Conservation (phyloP, 1,284 basidiomycete genomes). For the Rhodotorula sp. region DNA sequence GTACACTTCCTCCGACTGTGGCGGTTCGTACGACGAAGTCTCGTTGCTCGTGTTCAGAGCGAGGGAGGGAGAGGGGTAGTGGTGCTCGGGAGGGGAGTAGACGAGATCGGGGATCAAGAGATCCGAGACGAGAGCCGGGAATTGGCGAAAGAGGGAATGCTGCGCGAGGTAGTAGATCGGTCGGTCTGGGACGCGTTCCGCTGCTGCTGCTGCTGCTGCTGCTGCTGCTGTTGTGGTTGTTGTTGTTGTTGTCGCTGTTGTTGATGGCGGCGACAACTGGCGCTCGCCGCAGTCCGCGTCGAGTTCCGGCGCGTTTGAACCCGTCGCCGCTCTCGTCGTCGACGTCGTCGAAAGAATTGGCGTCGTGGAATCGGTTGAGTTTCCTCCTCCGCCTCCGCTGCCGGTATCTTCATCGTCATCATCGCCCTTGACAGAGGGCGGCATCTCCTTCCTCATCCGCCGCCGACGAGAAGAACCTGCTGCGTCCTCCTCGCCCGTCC, state of each 20-base stretch:
- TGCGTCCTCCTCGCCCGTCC: neutral
- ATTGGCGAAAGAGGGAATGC: conserved; percentile 79
- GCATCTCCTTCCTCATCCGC: neutral
- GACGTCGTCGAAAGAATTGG: no score
- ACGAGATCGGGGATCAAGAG: conserved; percentile 82
- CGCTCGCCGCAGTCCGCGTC: no score
- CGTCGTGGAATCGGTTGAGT: no score
- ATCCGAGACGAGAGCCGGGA: conserved; percentile 72
- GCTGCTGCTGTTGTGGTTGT: no score
- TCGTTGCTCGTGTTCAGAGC: no score
- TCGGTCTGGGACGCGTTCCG: no score
- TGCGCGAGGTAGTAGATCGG: conserved; percentile 80
- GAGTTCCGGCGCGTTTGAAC: no score
- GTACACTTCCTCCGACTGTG: conserved; percentile 65
- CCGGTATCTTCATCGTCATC: neutral
- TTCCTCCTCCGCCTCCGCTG: neutral
- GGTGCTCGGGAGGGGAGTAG: conserved; percentile 62
- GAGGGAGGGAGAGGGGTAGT: neutral
- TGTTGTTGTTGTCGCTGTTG: no score
- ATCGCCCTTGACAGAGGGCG: neutral
- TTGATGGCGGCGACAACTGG: neutral
- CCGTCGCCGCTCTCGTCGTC: no score
- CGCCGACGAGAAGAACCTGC: neutral
- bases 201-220: no score
- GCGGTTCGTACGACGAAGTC: conserved; percentile 52